phyloP scores from a whole-genome alignment of 2,329 filamentous ascomycete genomes.

The Parascedosporium putredinis region DNA sequence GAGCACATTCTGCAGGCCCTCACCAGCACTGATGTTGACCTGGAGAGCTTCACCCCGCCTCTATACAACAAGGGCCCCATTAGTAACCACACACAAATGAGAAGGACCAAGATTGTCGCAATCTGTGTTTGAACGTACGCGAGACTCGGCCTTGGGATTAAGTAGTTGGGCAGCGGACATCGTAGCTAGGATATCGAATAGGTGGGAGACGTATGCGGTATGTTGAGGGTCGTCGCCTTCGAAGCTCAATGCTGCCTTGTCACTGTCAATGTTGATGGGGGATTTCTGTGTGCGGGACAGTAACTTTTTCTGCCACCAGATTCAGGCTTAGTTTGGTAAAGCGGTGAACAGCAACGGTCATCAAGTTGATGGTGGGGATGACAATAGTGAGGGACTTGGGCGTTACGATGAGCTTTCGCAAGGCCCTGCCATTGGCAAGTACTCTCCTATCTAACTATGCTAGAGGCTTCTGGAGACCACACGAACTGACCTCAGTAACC shows the following conservation, averaged over 20 bases:
- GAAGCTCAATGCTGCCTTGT: conserved; percentile 7
- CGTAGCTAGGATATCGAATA: conserved; percentile 13
- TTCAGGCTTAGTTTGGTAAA: neutral
- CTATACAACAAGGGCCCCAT: conserved; percentile 33
- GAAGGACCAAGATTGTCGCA: conserved; percentile 29
- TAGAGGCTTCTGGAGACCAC: neutral
- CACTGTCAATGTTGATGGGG: neutral
- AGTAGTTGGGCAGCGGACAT: conserved; percentile 98
- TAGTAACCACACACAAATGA: conserved; percentile 23
- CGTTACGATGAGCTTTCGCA: neutral
- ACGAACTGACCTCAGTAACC: neutral
- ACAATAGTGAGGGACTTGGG: neutral
- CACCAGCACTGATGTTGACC: conserved; percentile 94
- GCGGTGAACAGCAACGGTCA: neutral
- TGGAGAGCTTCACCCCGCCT: conserved; percentile 91
- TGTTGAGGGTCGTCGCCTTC: neutral
- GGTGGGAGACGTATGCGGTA: neutral
- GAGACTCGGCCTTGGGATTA: conserved; percentile 97
- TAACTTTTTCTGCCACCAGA: conserved; percentile 6
- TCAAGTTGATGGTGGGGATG: neutral
- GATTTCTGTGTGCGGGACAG: conserved; percentile 6
- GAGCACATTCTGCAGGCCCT: conserved; percentile 86
- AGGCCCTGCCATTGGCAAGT: neutral
- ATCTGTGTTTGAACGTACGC: conserved; percentile 47
- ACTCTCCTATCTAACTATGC: neutral